Conservation (phyloP, 495 filamentous ascomycete species). For the Daldinia concentrica region DNA sequence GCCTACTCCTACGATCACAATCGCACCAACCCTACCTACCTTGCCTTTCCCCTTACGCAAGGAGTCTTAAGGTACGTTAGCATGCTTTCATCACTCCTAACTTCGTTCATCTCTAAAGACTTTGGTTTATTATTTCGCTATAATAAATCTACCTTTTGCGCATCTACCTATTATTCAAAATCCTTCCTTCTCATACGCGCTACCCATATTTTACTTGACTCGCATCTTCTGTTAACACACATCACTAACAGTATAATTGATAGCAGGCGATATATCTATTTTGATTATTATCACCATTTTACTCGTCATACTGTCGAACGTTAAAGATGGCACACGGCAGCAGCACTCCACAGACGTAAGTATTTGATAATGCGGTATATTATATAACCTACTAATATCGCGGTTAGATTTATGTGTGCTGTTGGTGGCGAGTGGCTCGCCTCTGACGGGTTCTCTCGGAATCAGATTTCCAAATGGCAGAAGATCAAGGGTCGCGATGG, state of each 20-base stretch:
- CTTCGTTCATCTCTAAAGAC: background rate
- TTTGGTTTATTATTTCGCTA: background rate
- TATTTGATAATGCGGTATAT: background rate
- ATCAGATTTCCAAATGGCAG: slow-evolving; percentile 53
- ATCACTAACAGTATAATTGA: background rate
- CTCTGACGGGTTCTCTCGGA: slow-evolving; percentile 56
- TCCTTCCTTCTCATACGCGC: background rate
- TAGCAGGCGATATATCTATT: background rate
- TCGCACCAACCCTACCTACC: background rate
- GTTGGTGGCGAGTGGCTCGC: slow-evolving; percentile 56
- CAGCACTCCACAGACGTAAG: slow-evolving; percentile 18
- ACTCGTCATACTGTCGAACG: background rate
- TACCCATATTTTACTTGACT: background rate
- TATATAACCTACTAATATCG: slow-evolving; percentile 4
- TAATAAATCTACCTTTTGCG: background rate
- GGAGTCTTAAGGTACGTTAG: background rate
- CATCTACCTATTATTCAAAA: background rate
- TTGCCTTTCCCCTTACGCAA: background rate
- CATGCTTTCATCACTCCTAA: background rate
- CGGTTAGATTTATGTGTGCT: slow-evolving; percentile 58
- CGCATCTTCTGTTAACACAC: background rate
- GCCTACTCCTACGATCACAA: background rate
- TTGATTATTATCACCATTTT: background rate
- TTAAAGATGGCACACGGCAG: background rate
- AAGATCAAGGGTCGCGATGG: slow-evolving; percentile 35